phyloP scores from a whole-genome alignment of 164 flowering plant species.

The Vitis rupestris region DNA sequence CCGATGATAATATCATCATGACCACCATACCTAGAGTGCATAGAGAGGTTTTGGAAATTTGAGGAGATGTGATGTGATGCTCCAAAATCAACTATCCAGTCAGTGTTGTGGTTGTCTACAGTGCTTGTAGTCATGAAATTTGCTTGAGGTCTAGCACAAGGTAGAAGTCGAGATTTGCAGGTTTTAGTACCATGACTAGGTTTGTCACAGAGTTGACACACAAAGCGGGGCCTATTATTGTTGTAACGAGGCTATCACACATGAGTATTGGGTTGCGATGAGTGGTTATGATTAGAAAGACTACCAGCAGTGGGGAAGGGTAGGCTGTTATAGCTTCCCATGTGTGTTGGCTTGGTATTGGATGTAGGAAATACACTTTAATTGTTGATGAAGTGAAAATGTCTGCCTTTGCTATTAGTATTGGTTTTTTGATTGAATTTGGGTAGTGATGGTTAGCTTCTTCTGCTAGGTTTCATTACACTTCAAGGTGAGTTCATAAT shows the following conservation, averaged over 20 bases:
- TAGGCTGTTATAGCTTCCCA: too few species aligned
- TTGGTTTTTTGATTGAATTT: too few species aligned
- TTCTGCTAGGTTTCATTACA: background rate
- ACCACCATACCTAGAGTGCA: background rate
- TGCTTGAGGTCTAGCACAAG: background rate
- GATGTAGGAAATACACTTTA: too few species aligned
- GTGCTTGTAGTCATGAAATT: background rate
- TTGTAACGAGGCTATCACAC: too few species aligned
- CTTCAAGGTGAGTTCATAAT: background rate
- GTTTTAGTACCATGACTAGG: conserved; percentile 6
- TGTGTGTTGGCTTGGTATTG: too few species aligned
- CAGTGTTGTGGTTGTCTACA: background rate
- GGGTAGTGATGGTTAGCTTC: too few species aligned
- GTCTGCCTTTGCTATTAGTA: too few species aligned
- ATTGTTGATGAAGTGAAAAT: too few species aligned
- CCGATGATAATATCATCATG: conserved; percentile 4
- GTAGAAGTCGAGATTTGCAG: background rate
- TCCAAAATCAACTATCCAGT: conserved; percentile 5
- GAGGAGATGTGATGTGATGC: conserved; percentile 9
- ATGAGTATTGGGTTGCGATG: too few species aligned
- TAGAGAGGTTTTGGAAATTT: conserved; percentile 3
- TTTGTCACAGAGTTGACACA: conserved; percentile 9
- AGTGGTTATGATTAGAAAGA: too few species aligned
- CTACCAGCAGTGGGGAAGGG: too few species aligned
- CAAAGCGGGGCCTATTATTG: background rate